These are phyloP conservation scores for Neoboletus subvelutipes DNA, from an alignment of 768 basidiomycete genomes.

Conservation along the genomic window DNA sequence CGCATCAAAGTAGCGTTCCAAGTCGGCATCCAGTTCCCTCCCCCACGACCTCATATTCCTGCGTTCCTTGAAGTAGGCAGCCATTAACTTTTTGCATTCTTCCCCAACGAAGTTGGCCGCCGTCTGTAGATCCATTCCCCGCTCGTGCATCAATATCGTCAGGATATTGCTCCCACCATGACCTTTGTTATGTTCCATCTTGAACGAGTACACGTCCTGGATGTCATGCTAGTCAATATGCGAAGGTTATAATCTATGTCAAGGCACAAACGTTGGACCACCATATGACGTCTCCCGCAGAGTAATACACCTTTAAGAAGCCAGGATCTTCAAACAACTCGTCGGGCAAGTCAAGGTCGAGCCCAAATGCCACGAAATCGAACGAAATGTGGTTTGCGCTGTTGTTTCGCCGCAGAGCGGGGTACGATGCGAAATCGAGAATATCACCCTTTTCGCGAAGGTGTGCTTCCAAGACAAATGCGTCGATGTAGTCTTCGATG, in stretches of 20 bases:
- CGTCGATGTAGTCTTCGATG: constrained; percentile 55
- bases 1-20: constrained; percentile 52
- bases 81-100: constrained; percentile 50
- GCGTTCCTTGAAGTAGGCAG: constrained; percentile 47
- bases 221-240: constrained; percentile 5
- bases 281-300: constrained; percentile 64
- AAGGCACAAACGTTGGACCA: constrained; percentile 61
- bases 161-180: constrained; percentile 66
- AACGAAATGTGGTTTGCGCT: constrained; percentile 67
- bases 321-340: constrained; percentile 55
- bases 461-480: constrained; percentile 59
- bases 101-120: constrained; percentile 57
- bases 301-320: constrained; percentile 54
- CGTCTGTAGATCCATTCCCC: constrained; percentile 52
- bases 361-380: constrained; percentile 58
- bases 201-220: constrained; percentile 71
- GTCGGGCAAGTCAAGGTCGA: constrained; percentile 63
- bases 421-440: constrained; percentile 53
- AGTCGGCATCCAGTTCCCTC: constrained; percentile 47
- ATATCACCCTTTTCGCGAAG: constrained; percentile 57
- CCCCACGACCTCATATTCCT: constrained; percentile 49
- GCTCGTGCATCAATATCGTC: constrained; percentile 63
- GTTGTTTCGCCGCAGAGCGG: constrained; percentile 62
- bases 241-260: not conserved
- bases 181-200: constrained; percentile 69